A percentile compares a stretch with the other conserved stretches of the same genome.
These are phyloP conservation scores for Pseudoneurospora amorphoporcata DNA, from an alignment of 495 filamentous ascomycete species.

Conservation along the genomic window DNA sequence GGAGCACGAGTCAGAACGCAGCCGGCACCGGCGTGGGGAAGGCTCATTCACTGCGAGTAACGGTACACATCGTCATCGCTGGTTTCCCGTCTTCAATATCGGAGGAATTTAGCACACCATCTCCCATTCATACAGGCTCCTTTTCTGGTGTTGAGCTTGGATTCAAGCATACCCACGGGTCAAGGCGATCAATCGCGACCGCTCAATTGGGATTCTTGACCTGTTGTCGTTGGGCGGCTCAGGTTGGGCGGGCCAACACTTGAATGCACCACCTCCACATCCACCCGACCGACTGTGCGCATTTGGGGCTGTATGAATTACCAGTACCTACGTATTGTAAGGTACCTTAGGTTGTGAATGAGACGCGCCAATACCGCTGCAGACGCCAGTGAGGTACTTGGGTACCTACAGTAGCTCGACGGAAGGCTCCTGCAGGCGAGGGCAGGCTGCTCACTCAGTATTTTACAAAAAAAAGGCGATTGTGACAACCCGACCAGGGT, in stretches of 20 bases:
- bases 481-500: not conserved
- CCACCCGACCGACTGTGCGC: not conserved
- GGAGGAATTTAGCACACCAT: not conserved
- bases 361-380: not conserved
- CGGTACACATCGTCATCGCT: not conserved
- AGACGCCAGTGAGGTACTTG: not conserved
- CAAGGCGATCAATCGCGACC: not conserved
- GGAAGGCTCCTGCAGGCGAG: not conserved
- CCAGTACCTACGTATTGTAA: not conserved
- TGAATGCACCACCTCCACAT: not conserved
- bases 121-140: not conserved
- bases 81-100: not conserved
- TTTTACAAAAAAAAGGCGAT: not conserved
- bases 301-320: not conserved
- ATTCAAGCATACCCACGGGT: not conserved
- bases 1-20: slow-evolving; percentile 6
- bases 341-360: not conserved
- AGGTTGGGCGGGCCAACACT: not conserved
- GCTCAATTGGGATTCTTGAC: not conserved
- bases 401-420: not conserved
- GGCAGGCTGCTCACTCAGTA: not conserved
- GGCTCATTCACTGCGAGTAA: not conserved
- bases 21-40: slow-evolving; percentile 7
- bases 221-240: not conserved
- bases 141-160: not conserved